phyloP scores from a whole-genome alignment of 2,329 filamentous ascomycete genomes.

The Chaetomium olivaceum region DNA sequence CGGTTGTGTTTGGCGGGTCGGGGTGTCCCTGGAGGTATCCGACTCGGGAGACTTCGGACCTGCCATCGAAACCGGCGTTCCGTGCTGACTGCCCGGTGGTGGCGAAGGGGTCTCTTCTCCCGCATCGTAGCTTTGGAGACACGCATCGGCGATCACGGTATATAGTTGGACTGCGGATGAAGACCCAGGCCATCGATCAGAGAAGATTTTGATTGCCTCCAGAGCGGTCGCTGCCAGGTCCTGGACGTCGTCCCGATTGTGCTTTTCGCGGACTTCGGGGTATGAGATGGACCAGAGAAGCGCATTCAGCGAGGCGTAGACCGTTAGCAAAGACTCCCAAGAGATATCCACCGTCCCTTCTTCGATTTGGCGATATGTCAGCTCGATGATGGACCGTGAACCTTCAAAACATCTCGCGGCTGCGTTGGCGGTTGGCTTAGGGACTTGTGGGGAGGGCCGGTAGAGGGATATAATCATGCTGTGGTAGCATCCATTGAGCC shows the following conservation, averaged over 20 bases:
- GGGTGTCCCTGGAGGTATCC: constrained; percentile 34
- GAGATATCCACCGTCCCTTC: constrained; percentile 78
- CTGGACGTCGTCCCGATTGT: constrained; percentile 74
- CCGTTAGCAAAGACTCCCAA: constrained; percentile 86
- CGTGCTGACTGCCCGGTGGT: constrained; percentile 40
- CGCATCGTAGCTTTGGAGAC: constrained; percentile 81
- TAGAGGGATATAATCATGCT: constrained; percentile 87
- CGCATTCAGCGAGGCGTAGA: constrained; percentile 91
- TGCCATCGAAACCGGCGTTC: constrained; percentile 51
- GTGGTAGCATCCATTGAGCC: constrained; percentile 71
- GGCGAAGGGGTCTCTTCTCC: constrained; percentile 46
- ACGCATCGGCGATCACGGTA: constrained; percentile 79
- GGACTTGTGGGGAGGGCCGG: constrained; percentile 87
- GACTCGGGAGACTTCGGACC: constrained; percentile 52
- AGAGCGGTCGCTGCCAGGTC: constrained; percentile 72
- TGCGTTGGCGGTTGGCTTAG: constrained; percentile 76
- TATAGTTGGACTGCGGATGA: constrained; percentile 83
- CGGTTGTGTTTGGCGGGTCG: constrained; percentile 23
- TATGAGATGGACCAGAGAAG: constrained; percentile 92
- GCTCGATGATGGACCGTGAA: constrained; percentile 75
- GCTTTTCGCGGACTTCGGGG: constrained; percentile 72
- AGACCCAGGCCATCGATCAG: constrained; percentile 89
- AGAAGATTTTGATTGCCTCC: constrained; percentile 75
- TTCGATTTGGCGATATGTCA: constrained; percentile 78
- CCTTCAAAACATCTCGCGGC: constrained; percentile 82